phyloP scores from a whole-genome alignment of 306 rosid species.

The Acacia acuminata region DNA sequence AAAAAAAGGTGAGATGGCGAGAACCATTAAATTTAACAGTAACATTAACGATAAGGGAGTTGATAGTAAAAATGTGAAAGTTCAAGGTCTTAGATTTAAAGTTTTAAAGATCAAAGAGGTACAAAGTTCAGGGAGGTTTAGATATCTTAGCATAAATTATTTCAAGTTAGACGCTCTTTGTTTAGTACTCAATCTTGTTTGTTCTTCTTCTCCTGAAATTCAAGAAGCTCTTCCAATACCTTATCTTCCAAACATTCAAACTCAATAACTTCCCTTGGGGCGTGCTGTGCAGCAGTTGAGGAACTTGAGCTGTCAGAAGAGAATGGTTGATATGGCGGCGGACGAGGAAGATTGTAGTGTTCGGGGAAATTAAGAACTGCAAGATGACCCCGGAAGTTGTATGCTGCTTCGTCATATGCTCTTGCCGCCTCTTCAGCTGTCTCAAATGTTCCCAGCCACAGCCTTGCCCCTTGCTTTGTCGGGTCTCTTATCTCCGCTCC shows the following conservation, averaged over 20 bases:
- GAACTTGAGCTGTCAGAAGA: not conserved
- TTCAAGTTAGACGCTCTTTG: too few species aligned
- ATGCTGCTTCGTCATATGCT: not conserved
- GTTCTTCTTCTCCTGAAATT: not conserved
- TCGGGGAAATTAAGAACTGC: not conserved
- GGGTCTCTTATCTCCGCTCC: not conserved
- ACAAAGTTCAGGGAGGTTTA: too few species aligned
- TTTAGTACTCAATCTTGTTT: not conserved
- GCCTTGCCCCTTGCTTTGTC: not conserved
- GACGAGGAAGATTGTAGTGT: not conserved
- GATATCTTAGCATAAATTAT: too few species aligned
- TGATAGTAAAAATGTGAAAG: too few species aligned
- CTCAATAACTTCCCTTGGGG: not conserved
- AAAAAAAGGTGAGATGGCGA: too few species aligned
- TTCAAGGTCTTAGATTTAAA: too few species aligned
- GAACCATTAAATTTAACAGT: too few species aligned
- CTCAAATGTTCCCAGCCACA: not conserved
- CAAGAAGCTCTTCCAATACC: not conserved
- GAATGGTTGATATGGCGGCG: not conserved
- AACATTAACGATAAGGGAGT: too few species aligned
- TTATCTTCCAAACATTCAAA: not conserved
- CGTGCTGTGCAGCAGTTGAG: not conserved
- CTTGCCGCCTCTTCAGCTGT: not conserved
- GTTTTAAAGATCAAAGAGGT: too few species aligned
- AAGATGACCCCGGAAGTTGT: not conserved